Base-by-base conservation (phyloP, 257 asterid species). In the Cordia subcordata region DNA sequence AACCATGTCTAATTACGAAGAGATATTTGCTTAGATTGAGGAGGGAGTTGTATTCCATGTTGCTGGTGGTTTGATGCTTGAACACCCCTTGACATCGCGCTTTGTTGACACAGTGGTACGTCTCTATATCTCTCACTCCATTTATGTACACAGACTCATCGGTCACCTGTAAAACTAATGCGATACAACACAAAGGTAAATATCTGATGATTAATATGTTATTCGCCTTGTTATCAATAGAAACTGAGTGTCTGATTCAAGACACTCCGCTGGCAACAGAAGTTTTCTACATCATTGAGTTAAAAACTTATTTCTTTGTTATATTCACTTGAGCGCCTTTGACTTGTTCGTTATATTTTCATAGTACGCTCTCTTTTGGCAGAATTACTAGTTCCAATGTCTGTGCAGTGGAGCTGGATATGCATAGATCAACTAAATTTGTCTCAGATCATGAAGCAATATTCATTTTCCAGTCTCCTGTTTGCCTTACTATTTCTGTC, bases 11-110 rank as follows among this genome's bases (percentile, higher is more conserved):
- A 58, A 50, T 53, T 38, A 18, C 15, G 61, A n/a, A 15, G 53
- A 42, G 35, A 49, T n/a, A n/a, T 49, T 49, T 68, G 37, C 68
- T 50, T 74, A 90, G 97, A 80, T 90, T 27, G 95, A 87, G 61
- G 97, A 87, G 69, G 97, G 84, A 40, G 67, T 81, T 21, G 65
- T 74, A 68, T 82, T 83, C 46, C 79, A 85, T 47, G 97, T 87
- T 27, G 94, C 97, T 63, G 96, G 97, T 14, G 97, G 95, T 35
- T 77, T 90, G 81, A 90, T 80, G 96, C 96, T 90, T 55, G 97
- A 90, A 73, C 97, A 90, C 74, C 95, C 95, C 44, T 72, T 87
- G 49, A 82, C 80, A 42, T 67, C 78, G 79, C 96, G 95, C 13
- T 81, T 90, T 57, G 85, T 90, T 55, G 96, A 81, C 68, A 81